These are phyloP conservation scores for Chloromonas sp. DNA, from an alignment of 163 green algal species.

Conservation along the genomic window DNA sequence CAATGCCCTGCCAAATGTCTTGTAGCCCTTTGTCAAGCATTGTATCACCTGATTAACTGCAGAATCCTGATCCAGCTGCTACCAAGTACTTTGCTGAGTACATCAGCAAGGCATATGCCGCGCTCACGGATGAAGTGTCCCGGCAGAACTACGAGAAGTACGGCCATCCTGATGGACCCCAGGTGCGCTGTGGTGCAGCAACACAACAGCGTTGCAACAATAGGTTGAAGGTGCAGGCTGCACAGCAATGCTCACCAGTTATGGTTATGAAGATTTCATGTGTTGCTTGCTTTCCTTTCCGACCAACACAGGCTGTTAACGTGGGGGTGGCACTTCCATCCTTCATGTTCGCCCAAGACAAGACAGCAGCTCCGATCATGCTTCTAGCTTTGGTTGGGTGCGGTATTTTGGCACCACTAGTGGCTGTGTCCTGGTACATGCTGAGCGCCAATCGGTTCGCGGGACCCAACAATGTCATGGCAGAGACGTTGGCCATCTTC, in stretches of 20 bases:
- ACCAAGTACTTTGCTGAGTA: conserved; percentile 86
- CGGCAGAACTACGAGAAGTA: conserved; percentile 94
- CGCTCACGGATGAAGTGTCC: conserved; percentile 86
- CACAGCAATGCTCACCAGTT: not conserved
- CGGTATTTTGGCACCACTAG: conserved; percentile 85
- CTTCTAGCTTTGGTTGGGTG: conserved; percentile 75
- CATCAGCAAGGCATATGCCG: conserved; percentile 94
- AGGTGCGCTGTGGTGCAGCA: conserved; percentile 39
- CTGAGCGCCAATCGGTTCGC: conserved; percentile 72
- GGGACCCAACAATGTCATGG: conserved; percentile 77
- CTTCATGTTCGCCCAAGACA: conserved; percentile 81
- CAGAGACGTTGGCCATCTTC: conserved; percentile 70
- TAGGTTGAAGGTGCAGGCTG: not conserved
- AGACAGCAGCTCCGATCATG: conserved; percentile 66
- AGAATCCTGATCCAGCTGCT: conserved; percentile 82
- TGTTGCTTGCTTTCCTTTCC: not conserved
- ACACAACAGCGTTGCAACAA: not conserved
- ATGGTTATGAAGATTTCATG: not conserved
- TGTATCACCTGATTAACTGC: not conserved
- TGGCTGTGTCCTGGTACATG: conserved; percentile 77
- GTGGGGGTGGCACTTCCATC: conserved; percentile 87
- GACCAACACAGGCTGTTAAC: conserved; percentile 52
- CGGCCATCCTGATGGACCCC: conserved; percentile 91
- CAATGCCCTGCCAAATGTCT: not conserved
- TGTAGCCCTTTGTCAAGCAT: not conserved